A percentile compares a stretch with the other conserved stretches of the same genome.
Evolutionary conservation across 1,139 yeast genomes (phyloP).

Genomic region (Geotrichum cucujoidarum): DNA sequence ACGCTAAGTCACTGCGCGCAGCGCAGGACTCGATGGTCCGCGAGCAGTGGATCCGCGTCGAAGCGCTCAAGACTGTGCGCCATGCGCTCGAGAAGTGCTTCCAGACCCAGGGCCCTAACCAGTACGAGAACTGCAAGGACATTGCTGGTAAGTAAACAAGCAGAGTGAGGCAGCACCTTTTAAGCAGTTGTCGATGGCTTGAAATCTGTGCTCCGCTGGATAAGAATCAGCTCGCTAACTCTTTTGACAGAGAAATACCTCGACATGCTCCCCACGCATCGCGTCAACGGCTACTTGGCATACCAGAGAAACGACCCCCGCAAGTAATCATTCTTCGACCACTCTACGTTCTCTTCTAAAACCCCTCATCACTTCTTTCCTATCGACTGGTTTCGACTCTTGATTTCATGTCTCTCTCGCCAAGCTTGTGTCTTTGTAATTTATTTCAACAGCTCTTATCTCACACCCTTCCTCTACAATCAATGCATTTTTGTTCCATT

Average conservation of each 20-base stretch:
- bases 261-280: constrained; percentile 66
- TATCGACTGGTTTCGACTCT: background rate
- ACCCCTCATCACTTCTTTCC: background rate
- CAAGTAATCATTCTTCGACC: constrained; percentile 52
- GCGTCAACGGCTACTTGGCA: constrained; percentile 68
- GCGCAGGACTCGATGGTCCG: constrained; percentile 76
- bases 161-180: too few species aligned
- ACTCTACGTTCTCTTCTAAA: too few species aligned
- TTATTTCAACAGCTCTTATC: too few species aligned
- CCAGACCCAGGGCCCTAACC: constrained; percentile 64
- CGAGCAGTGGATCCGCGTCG: constrained; percentile 74
- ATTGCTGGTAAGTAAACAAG: constrained; percentile 49
- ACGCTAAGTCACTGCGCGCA: constrained; percentile 55
- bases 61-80: constrained; percentile 63
- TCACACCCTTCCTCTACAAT: too few species aligned
- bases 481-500: too few species aligned
- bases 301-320: constrained; percentile 84
- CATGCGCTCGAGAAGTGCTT: constrained; percentile 66
- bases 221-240: background rate
- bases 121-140: constrained; percentile 71
- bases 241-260: constrained; percentile 51
- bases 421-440: too few species aligned
- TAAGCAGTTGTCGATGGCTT: background rate
- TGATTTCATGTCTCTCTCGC: background rate
- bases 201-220: background rate